Evolutionary conservation across 2,329 filamentous ascomycete genomes (phyloP).

Genomic region (Talaromyces rugulosus): DNA sequence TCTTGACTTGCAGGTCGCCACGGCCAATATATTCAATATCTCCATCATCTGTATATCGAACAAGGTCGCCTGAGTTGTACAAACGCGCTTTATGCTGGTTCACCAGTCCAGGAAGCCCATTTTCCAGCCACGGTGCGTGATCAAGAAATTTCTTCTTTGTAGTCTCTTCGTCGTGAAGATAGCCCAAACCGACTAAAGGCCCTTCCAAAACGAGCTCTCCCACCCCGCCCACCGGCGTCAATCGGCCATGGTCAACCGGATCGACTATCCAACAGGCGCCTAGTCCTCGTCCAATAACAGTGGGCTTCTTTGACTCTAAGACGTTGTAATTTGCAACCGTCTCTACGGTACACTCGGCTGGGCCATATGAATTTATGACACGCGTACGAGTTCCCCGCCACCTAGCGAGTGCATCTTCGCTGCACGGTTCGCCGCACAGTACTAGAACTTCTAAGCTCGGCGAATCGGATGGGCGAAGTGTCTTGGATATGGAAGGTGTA

Average conservation of each 20-base stretch:
- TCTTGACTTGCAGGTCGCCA: slow-evolving; percentile 36
- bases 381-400: background rate
- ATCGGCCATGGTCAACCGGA: slow-evolving; percentile 28
- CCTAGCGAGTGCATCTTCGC: background rate
- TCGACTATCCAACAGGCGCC: slow-evolving; percentile 38
- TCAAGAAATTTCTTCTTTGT: too few relatives aligned
- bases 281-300: background rate
- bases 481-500: slow-evolving; percentile 2
- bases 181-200: slow-evolving; percentile 37
- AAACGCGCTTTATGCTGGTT: too few relatives aligned
- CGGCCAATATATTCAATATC: slow-evolving; percentile 28
- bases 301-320: background rate
- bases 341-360: slow-evolving; percentile 1
- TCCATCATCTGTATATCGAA: slow-evolving; percentile 32
- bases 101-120: too few relatives aligned
- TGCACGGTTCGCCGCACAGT: slow-evolving; percentile 3
- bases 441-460: background rate
- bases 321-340: background rate
- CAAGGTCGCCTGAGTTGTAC: slow-evolving; percentile 24
- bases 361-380: slow-evolving; percentile 4
- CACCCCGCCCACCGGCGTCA: slow-evolving; percentile 41
- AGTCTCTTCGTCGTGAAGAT: slow-evolving; percentile 43
- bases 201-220: slow-evolving; percentile 48
- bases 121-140: too few relatives aligned
- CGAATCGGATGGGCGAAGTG: background rate